Evolutionary conservation across 1,139 yeast genomes (phyloP), one percentile per base, ranked within the genome.

Genomic region (Lodderomyces theae): DNA sequence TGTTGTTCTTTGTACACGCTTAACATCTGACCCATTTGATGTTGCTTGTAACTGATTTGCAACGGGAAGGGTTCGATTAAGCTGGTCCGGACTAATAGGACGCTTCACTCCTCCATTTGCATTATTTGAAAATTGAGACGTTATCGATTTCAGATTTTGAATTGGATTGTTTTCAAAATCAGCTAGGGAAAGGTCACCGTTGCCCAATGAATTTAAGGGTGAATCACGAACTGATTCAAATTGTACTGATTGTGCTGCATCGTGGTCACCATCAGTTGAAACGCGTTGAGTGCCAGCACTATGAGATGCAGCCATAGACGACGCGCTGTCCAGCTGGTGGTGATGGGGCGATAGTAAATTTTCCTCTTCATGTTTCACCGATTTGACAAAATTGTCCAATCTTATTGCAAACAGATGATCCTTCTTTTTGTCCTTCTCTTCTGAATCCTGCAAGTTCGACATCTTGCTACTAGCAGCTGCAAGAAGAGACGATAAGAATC

Each of bases 111-210:
- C 54, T 15, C 32, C 25, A 16, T 44, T 23, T 7, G 16, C 35
- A 29, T 59, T 63, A 5, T 47, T 49, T 3, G 45, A 40, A 15
- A 35, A 17, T 13, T 42, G 31, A 9, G 43, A 42, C 5, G 48
- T 38, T 36, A 21, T 18, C 3, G 32, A 19, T 17, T 42, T 34
- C 38, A 37, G 42, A 34, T 16, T 22, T 16, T 31, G 29, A n/a
- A 18, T n/a, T 10, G 13, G 18, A 13, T 10, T 19, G 22, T 40
- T 26, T 9, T 75, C 78, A 41, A 82, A 69, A 33, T 77, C 76
- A 39, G 78, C 82, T 13, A 88, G 62, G 0, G 83, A 71, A 40
- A 88, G 65, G 44, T 80, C 79, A 1, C 96, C 96, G 42, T 73
- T 69, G 1, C 96, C 96, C 49, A 87, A 58, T 0, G 94, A 79